Conservation (phyloP, 768 basidiomycete genomes). For the Trametes gibbosa region DNA sequence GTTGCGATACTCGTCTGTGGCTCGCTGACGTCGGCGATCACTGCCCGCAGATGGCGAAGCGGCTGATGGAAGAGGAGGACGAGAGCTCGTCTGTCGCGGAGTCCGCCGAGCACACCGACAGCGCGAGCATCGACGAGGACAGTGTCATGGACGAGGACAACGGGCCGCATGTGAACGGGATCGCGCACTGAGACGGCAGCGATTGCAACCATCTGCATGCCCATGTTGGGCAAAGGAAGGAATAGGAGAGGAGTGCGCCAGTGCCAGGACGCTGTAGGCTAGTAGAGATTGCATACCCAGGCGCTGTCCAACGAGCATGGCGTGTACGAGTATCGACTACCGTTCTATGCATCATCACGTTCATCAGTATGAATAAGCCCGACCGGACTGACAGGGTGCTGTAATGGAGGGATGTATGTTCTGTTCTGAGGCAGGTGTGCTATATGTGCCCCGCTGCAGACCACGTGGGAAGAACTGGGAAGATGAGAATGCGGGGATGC, state of each 20-base stretch:
- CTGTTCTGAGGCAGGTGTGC: too few species aligned
- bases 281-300: constrained; percentile 1
- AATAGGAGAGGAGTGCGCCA: neutral
- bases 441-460: too few species aligned
- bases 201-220: neutral
- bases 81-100: constrained; percentile 24
- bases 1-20: neutral
- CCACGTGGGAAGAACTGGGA: too few species aligned
- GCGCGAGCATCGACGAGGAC: constrained; percentile 18
- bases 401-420: too few species aligned
- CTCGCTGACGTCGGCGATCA: neutral
- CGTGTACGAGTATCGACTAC: neutral
- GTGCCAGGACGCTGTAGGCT: constrained; percentile 8
- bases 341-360: neutral
- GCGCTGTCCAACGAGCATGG: neutral
- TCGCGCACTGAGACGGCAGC: constrained; percentile 11
- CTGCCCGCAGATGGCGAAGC: constrained; percentile 54
- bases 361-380: too few species aligned
- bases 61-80: constrained; percentile 51
- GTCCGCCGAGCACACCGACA: constrained; percentile 18
- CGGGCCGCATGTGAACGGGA: constrained; percentile 19
- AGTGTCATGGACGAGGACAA: constrained; percentile 28
- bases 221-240: neutral
- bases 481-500: too few species aligned
- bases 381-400: too few species aligned